phyloP scores from a whole-genome alignment of 2,329 filamentous ascomycete genomes.

The Colletotrichum godetiae region DNA sequence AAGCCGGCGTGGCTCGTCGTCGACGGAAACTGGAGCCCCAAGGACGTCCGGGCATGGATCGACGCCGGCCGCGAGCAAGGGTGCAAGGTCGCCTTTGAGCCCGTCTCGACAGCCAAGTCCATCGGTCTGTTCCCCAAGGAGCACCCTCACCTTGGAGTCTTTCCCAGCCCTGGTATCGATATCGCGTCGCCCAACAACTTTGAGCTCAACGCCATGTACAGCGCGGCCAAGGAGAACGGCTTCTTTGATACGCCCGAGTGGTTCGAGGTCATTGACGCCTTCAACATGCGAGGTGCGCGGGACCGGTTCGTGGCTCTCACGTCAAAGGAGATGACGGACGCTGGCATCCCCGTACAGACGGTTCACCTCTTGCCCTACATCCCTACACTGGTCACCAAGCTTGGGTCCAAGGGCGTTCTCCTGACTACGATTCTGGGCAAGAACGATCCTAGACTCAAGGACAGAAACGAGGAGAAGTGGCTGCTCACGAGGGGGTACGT shows the following conservation, averaged over 20 bases:
- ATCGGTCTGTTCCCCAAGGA: conserved; percentile 70
- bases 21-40: conserved; percentile 86
- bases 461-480: conserved; percentile 72
- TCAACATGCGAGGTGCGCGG: conserved; percentile 77
- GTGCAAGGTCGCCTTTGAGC: conserved; percentile 82
- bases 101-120: conserved; percentile 86
- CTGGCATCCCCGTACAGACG: conserved; percentile 84
- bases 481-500: conserved; percentile 74
- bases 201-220: conserved; percentile 85
- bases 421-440: conserved; percentile 76
- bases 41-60: conserved; percentile 76
- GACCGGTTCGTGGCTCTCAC: conserved; percentile 79
- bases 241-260: conserved; percentile 78
- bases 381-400: conserved; percentile 85
- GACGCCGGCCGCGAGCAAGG: conserved; percentile 65
- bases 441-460: conserved; percentile 75
- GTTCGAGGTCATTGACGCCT: conserved; percentile 83
- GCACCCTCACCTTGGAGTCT: conserved; percentile 59
- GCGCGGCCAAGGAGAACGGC: conserved; percentile 71
- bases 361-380: conserved; percentile 91
- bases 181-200: conserved; percentile 85
- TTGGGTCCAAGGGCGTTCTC: conserved; percentile 81
- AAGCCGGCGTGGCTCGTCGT: conserved; percentile 83
- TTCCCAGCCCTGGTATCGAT: conserved; percentile 73
- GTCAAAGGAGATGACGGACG: conserved; percentile 74